A percentile compares a stretch with the other conserved stretches of the same genome.
These are phyloP conservation scores for Iris macrosiphon DNA, from an alignment of 106 monocot genomes.

Conservation along the genomic window DNA sequence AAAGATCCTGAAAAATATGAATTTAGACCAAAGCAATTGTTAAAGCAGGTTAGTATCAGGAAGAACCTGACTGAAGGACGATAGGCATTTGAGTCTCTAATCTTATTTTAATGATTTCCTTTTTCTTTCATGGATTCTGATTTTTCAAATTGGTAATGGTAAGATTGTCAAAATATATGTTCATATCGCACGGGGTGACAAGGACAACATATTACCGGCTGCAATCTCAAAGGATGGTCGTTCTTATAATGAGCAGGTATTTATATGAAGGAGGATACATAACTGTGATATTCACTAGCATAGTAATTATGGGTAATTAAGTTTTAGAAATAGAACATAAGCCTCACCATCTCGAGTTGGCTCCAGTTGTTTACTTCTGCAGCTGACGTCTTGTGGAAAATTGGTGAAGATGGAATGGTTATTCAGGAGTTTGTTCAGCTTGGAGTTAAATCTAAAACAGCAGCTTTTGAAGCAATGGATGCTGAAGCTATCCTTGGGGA, in stretches of 20 bases:
- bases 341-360: conserved; percentile 10
- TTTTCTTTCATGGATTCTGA: too few species aligned
- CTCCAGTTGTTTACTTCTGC: conserved; percentile 79
- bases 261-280: background rate
- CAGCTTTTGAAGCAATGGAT: conserved; percentile 93
- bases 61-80: background rate
- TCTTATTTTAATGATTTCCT: background rate
- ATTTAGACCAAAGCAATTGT: conserved; percentile 89
- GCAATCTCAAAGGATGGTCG: conserved; percentile 93
- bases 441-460: conserved; percentile 67
- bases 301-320: too few species aligned
- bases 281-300: too few species aligned
- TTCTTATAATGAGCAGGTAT: conserved; percentile 86
- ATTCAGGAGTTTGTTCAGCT: conserved; percentile 81
- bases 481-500: conserved; percentile 87
- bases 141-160: too few species aligned
- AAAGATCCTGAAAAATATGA: conserved; percentile 99
- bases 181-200: conserved; percentile 91
- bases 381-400: conserved; percentile 76
- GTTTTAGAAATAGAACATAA: too few species aligned
- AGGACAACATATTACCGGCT: conserved; percentile 62
- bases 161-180: conserved; percentile 98
- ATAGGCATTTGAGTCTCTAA: background rate
- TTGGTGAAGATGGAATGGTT: conserved; percentile 66
- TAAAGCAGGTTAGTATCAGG: conserved; percentile 65